phyloP scores from a whole-genome alignment of 129 eudicot species.

The Lactuca saligna region DNA sequence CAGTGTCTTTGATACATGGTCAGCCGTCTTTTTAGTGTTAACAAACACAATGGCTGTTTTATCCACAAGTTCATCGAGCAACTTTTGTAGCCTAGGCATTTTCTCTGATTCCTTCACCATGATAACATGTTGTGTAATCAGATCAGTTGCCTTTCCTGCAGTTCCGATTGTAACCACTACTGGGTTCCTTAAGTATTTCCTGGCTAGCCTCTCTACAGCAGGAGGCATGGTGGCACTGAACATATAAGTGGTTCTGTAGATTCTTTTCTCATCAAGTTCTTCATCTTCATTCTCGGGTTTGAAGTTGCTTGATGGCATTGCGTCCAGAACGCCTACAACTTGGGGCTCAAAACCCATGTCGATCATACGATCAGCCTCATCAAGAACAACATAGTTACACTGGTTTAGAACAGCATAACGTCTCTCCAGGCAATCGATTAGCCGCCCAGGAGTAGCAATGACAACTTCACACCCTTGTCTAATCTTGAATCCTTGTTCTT shows the following conservation, averaged over 20 bases:
- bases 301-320: slow-evolving; percentile 63
- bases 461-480: slow-evolving; percentile 66
- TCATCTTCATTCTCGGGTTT: slow-evolving; percentile 66
- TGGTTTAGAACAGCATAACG: slow-evolving; percentile 55
- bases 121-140: slow-evolving; percentile 55
- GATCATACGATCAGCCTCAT: slow-evolving; percentile 65
- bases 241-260: slow-evolving; percentile 59
- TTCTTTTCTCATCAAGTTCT: slow-evolving; percentile 63
- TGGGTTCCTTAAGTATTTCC: slow-evolving; percentile 57
- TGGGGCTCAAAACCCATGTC: slow-evolving; percentile 68
- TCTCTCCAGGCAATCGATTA: slow-evolving; percentile 48
- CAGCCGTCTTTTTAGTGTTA: slow-evolving; percentile 52
- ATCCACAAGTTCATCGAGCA: slow-evolving; percentile 50
- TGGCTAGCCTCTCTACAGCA: slow-evolving; percentile 60
- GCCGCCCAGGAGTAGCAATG: slow-evolving; percentile 65
- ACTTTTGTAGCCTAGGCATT: slow-evolving; percentile 39
- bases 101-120: slow-evolving; percentile 58
- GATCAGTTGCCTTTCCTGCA: slow-evolving; percentile 59
- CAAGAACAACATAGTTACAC: slow-evolving; percentile 64
- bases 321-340: slow-evolving; percentile 57
- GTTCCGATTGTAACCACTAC: slow-evolving; percentile 63
- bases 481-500: slow-evolving; percentile 60
- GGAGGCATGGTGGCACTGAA: slow-evolving; percentile 66
- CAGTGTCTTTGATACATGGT: slow-evolving; percentile 39
- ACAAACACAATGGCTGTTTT: slow-evolving; percentile 60